Percentiles rank a stretch among this genome's conserved stretches.
These are phyloP conservation scores for Populus alba DNA, from an alignment of 345 rosid species.

Conservation along the genomic window DNA sequence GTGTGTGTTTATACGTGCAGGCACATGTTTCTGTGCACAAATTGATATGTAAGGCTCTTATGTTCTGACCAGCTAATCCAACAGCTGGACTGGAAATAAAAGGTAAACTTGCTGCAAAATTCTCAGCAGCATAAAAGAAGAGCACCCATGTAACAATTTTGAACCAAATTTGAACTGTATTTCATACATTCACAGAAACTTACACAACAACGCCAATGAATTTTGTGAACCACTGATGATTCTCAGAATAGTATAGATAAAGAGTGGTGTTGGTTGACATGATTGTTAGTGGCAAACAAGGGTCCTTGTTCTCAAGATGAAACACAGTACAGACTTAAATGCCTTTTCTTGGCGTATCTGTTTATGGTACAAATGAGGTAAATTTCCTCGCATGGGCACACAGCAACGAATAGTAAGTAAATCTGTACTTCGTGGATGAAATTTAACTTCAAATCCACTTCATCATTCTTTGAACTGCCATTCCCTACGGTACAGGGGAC, in stretches of 20 bases:
- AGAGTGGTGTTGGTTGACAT: not conserved
- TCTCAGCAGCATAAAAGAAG: not conserved
- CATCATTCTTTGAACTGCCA: conserved; percentile 32
- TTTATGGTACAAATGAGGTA: not conserved
- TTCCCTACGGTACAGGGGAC: conserved; percentile 76
- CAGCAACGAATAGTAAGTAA: not conserved
- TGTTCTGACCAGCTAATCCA: not conserved
- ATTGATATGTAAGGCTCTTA: not conserved
- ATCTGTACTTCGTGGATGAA: not conserved
- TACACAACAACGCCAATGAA: not conserved
- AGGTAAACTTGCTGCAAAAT: too few relatives aligned
- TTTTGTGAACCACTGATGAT: too few relatives aligned
- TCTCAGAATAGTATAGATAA: not conserved
- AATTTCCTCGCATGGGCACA: not conserved
- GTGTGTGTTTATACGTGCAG: not conserved
- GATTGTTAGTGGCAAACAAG: not conserved
- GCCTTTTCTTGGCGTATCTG: not conserved
- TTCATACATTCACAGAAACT: not conserved
- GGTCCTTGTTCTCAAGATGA: not conserved
- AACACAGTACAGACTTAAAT: not conserved
- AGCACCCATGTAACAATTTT: not conserved
- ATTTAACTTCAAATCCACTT: not conserved
- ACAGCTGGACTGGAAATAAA: not conserved
- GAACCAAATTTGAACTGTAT: too few relatives aligned
- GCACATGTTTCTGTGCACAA: not conserved